These are phyloP conservation scores for Cutaneotrichosporon mucoides DNA, from an alignment of 1,284 basidiomycete genomes.

Conservation along the genomic window DNA sequence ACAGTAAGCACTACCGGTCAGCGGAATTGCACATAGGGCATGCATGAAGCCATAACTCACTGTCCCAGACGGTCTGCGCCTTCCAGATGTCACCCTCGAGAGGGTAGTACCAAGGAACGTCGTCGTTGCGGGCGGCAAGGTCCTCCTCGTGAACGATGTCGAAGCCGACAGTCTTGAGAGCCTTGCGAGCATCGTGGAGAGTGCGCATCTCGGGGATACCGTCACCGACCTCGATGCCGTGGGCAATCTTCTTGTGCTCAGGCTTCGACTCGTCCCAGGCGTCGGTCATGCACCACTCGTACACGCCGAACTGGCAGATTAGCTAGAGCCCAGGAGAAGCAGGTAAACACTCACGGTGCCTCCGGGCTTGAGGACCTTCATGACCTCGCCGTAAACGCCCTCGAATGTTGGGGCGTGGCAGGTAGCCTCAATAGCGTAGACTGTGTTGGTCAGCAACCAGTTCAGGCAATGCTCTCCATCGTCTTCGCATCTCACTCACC, in stretches of 20 bases:
- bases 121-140: constrained; percentile 72
- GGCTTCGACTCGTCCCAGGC: constrained; percentile 82
- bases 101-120: constrained; percentile 91
- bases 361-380: constrained; percentile 93
- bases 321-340: not conserved
- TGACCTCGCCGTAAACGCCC: constrained; percentile 91
- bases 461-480: not conserved
- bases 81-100: constrained; percentile 88
- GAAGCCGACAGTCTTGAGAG: constrained; percentile 82
- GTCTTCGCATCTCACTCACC: constrained; percentile 53
- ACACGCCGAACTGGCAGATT: constrained; percentile 75
- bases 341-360: constrained; percentile 65
- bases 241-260: constrained; percentile 84
- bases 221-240: constrained; percentile 86
- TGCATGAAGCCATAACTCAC: constrained; percentile 26
- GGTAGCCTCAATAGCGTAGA: constrained; percentile 97
- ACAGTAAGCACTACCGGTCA: constrained; percentile 60
- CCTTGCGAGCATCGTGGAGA: constrained; percentile 66
- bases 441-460: constrained; percentile 44
- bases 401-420: constrained; percentile 94
- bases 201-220: constrained; percentile 97
- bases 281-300: constrained; percentile 99
- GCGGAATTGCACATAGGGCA: not conserved
- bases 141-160: constrained; percentile 89
- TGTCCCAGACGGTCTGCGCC: constrained; percentile 91